A percentile compares a stretch with the other conserved stretches of the same genome.
Evolutionary conservation across 768 basidiomycete species (phyloP).

Genomic region (Thelephora aurantiotincta): DNA sequence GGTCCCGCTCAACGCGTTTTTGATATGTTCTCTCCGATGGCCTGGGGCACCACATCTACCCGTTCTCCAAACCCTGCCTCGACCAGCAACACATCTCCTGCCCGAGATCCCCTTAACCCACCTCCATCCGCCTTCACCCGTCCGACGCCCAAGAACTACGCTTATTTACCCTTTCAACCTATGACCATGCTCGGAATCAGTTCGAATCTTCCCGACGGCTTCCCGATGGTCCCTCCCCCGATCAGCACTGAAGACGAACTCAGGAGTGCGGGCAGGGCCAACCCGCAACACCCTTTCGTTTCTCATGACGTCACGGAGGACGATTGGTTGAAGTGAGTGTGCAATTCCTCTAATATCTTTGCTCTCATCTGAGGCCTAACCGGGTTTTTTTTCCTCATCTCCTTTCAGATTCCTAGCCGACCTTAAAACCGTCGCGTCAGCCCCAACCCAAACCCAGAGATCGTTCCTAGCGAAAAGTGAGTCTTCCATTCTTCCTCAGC

Average conservation of each 20-base stretch:
- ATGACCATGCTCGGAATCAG: conserved; percentile 17
- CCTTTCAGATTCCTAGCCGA: conserved; percentile 1
- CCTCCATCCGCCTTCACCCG: conserved; percentile 12
- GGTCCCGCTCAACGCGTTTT: no score
- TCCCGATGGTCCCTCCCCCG: conserved; percentile 28
- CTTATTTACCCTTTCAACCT: conserved; percentile 18
- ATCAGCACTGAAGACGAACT: conserved; percentile 9
- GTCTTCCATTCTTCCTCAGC: background rate
- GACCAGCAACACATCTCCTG: no score
- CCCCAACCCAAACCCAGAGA: background rate
- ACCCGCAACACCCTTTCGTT: conserved; percentile 31
- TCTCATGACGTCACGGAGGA: conserved; percentile 32
- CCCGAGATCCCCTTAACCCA: conserved; percentile 6
- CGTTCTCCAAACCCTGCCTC: no score
- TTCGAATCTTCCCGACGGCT: conserved; percentile 26
- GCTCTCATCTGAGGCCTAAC: no score
- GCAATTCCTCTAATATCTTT: no score
- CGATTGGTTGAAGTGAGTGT: conserved; percentile 31
- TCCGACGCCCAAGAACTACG: conserved; percentile 4
- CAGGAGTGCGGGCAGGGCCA: background rate
- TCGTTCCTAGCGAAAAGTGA: conserved; percentile 1
- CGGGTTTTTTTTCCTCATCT: background rate
- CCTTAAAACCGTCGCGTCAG: conserved; percentile 2
- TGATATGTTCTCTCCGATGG: no score
- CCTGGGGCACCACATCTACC: no score